Evolutionary conservation across 371 early-diverging fungal species (phyloP).

Genomic region (Saksenaea vasiformis): DNA sequence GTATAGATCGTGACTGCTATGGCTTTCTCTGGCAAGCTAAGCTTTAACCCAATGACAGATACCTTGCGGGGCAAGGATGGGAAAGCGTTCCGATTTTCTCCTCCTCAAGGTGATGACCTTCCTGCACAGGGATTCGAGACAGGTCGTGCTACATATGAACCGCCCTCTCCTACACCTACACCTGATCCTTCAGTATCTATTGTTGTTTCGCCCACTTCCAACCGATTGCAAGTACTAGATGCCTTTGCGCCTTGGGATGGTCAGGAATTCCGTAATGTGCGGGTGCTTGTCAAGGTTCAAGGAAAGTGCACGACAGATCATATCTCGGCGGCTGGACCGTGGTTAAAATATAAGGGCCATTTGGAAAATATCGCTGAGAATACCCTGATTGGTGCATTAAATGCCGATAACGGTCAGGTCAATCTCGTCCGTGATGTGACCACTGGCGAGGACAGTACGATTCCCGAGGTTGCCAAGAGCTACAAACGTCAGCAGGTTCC

Average conservation of each 20-base stretch:
- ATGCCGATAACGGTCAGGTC: slow-evolving; percentile 88
- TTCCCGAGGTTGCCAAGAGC: slow-evolving; percentile 88
- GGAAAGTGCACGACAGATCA: slow-evolving; percentile 99
- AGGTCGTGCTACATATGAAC: slow-evolving; percentile 68
- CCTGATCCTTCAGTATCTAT: slow-evolving; percentile 62
- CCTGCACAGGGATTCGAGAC: slow-evolving; percentile 85
- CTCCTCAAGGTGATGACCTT: slow-evolving; percentile 87
- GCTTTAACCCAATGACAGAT: slow-evolving; percentile 93
- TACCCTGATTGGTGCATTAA: slow-evolving; percentile 94
- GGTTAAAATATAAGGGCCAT: slow-evolving; percentile 98
- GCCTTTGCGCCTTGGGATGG: slow-evolving; percentile 84
- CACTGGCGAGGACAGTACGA: slow-evolving; percentile 70
- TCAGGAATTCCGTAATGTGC: slow-evolving; percentile 73
- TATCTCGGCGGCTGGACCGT: slow-evolving; percentile 94
- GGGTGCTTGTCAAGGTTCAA: slow-evolving; percentile 88
- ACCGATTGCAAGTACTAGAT: slow-evolving; percentile 84
- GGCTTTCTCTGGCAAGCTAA: slow-evolving; percentile 85
- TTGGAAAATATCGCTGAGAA: slow-evolving; percentile 96
- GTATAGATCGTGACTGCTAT: slow-evolving; percentile 86
- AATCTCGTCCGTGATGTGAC: slow-evolving; percentile 80
- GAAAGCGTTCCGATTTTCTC: slow-evolving; percentile 73
- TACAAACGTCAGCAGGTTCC: slow-evolving; percentile 82
- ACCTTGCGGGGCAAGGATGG: slow-evolving; percentile 72
- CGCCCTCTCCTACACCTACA: slow-evolving; percentile 60
- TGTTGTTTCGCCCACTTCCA: slow-evolving; percentile 70